phyloP scores from a whole-genome alignment of 2,329 filamentous ascomycete genomes.

The Ceratocystis harringtonii region DNA sequence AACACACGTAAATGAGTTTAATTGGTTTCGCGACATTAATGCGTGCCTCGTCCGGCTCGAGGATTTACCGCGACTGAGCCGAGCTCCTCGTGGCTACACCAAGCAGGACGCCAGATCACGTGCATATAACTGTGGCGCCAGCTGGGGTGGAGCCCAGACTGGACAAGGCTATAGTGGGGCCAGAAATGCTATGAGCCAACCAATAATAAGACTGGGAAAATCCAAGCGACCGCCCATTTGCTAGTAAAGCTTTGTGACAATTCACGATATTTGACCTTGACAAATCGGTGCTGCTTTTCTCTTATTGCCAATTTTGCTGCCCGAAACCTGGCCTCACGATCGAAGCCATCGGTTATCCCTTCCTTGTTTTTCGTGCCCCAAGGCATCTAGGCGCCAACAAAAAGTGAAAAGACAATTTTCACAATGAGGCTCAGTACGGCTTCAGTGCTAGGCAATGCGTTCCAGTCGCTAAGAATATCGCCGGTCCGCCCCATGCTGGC shows the following conservation, averaged over 20 bases:
- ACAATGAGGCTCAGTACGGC: constrained; percentile 34
- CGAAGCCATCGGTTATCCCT: not conserved
- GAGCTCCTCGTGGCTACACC: not conserved
- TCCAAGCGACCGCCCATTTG: not conserved
- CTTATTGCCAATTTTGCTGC: not conserved
- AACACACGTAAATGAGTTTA: constrained; percentile 2
- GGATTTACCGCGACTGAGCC: constrained; percentile 3
- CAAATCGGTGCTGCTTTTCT: not conserved
- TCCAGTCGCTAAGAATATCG: constrained; percentile 35
- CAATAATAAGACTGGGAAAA: constrained; percentile 4
- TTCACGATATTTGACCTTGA: not conserved
- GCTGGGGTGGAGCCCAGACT: not conserved
- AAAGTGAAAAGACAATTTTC: constrained; percentile 17
- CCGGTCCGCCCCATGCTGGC: constrained; percentile 25
- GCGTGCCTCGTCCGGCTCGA: not conserved
- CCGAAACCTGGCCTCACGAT: not conserved
- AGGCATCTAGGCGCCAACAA: not conserved
- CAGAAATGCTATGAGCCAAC: not conserved
- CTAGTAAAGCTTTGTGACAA: not conserved
- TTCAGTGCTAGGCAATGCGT: constrained; percentile 35
- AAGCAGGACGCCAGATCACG: constrained; percentile 15
- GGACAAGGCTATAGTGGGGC: constrained; percentile 8
- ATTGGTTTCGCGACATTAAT: constrained; percentile 15
- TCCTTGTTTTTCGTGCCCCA: not conserved
- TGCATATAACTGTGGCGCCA: constrained; percentile 1